Conservation (phyloP, 192 early-diverging fungal species). For the Coemansia sp. region DNA sequence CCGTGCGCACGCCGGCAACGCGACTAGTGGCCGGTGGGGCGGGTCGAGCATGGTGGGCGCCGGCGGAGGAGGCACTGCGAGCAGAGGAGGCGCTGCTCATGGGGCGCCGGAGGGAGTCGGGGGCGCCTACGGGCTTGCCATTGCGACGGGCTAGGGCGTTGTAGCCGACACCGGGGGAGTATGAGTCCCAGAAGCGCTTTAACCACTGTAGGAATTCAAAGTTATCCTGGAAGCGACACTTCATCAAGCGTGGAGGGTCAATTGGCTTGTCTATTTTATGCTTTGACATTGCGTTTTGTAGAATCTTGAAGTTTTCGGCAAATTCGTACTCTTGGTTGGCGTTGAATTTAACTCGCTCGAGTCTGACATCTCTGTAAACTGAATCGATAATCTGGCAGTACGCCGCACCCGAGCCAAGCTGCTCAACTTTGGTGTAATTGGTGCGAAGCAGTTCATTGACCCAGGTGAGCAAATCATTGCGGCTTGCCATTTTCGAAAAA, state of each 20-base stretch:
- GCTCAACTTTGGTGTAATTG: slow-evolving; percentile 91
- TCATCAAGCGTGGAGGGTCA: slow-evolving; percentile 85
- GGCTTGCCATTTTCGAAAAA: slow-evolving; percentile 60
- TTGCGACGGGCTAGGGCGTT: slow-evolving; percentile 74
- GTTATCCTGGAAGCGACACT: slow-evolving; percentile 98
- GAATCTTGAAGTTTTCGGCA: slow-evolving; percentile 91
- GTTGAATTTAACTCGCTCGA: slow-evolving; percentile 89
- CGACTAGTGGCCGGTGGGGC: slow-evolving; percentile 7
- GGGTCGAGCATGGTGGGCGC: slow-evolving; percentile 34
- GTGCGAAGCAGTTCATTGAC: slow-evolving; percentile 90
- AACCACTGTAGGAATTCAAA: slow-evolving; percentile 97
- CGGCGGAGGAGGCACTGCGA: slow-evolving; percentile 23
- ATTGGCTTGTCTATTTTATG: slow-evolving; percentile 92
- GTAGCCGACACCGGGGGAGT: slow-evolving; percentile 80
- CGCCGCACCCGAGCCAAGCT: slow-evolving; percentile 81
- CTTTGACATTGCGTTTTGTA: slow-evolving; percentile 83
- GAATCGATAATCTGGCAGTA: slow-evolving; percentile 80
- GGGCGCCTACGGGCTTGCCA: slow-evolving; percentile 38
- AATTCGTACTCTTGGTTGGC: slow-evolving; percentile 97
- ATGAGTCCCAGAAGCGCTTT: slow-evolving; percentile 89
- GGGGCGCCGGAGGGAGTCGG: slow-evolving; percentile 19
- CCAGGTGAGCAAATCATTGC: slow-evolving; percentile 92
- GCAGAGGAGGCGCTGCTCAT: slow-evolving; percentile 49
- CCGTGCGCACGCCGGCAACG: slow-evolving; percentile 2
- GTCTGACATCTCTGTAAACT: slow-evolving; percentile 74